Conservation (phyloP, 768 basidiomycete genomes). For the Lanmaoa rubissima region DNA sequence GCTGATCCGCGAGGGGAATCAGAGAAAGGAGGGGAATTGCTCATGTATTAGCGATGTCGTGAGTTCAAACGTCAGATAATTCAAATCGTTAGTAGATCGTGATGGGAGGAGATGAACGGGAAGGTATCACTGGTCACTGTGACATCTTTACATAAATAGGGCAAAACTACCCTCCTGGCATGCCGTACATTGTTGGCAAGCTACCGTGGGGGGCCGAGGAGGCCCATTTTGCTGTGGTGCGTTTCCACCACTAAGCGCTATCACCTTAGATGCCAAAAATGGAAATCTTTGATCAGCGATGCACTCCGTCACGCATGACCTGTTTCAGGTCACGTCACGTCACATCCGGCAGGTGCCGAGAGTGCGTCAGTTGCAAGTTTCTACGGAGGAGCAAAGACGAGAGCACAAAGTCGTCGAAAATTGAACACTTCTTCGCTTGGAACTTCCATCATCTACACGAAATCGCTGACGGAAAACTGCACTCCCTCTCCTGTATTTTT, state of each 20-base stretch:
- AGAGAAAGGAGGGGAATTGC: slow-evolving; percentile 8
- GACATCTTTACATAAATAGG: slow-evolving; percentile 17
- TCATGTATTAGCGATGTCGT: slow-evolving; percentile 19
- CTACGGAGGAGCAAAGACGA: slow-evolving; percentile 21
- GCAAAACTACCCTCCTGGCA: not conserved
- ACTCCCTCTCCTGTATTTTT: not conserved
- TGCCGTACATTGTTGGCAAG: slow-evolving; percentile 23
- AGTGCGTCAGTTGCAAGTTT: slow-evolving; percentile 21
- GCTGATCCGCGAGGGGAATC: slow-evolving; percentile 20
- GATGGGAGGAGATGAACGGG: not conserved
- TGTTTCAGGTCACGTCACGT: slow-evolving; percentile 25
- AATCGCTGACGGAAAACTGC: slow-evolving; percentile 7
- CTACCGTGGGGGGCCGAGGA: not conserved
- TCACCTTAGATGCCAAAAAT: slow-evolving; percentile 21
- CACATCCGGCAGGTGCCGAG: slow-evolving; percentile 28
- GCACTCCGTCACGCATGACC: slow-evolving; percentile 10
- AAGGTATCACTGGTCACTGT: not conserved
- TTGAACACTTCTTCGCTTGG: slow-evolving; percentile 31
- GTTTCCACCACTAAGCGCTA: not conserved
- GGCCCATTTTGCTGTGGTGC: not conserved
- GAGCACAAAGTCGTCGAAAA: slow-evolving; percentile 24
- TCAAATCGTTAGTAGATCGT: slow-evolving; percentile 12
- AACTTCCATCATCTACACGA: slow-evolving; percentile 32
- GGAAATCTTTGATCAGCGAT: slow-evolving; percentile 21
- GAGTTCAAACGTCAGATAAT: slow-evolving; percentile 3